Evolutionary conservation across 805 yeast species (phyloP).

Genomic region (Komagataella mondaviorum): DNA sequence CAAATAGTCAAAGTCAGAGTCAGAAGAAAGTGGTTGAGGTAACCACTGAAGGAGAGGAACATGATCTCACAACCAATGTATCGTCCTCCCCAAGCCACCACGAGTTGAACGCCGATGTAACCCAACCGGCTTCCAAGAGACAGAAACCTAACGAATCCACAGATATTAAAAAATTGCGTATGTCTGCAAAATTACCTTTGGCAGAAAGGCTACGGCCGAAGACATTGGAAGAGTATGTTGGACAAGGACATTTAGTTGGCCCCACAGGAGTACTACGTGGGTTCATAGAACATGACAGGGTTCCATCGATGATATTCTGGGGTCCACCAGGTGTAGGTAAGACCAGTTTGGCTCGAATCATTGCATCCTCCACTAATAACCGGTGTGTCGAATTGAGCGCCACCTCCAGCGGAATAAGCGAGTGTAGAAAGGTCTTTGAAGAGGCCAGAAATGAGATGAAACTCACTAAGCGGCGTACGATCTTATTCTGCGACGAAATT

Average conservation of each 20-base stretch:
- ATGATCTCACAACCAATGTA: neutral
- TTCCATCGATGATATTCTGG: conserved; percentile 83
- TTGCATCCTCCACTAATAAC: conserved; percentile 40
- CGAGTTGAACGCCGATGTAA: neutral
- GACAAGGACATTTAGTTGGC: conserved; percentile 72
- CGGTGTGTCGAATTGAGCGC: conserved; percentile 78
- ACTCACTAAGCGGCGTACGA: conserved; percentile 39
- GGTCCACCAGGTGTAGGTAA: conserved; percentile 97
- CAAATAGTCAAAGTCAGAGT: neutral
- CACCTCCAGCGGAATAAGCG: conserved; percentile 54
- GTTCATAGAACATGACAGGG: conserved; percentile 45
- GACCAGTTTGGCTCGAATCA: conserved; percentile 54
- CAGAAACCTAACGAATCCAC: conserved; percentile 4
- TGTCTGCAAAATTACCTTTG: conserved; percentile 30
- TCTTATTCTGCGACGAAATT: conserved; percentile 83
- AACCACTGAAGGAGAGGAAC: neutral
- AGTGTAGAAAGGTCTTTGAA: conserved; percentile 49
- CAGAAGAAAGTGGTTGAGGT: neutral
- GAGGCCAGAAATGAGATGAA: conserved; percentile 30
- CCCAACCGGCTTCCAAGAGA: neutral
- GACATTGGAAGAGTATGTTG: conserved; percentile 56
- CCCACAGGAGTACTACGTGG: conserved; percentile 50
- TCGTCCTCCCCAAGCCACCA: neutral
- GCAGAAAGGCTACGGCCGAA: conserved; percentile 80
- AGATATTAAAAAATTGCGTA: conserved; percentile 9